These are phyloP conservation scores for Psilocybe cyanescens DNA, from an alignment of 768 basidiomycete species.

Conservation along the genomic window DNA sequence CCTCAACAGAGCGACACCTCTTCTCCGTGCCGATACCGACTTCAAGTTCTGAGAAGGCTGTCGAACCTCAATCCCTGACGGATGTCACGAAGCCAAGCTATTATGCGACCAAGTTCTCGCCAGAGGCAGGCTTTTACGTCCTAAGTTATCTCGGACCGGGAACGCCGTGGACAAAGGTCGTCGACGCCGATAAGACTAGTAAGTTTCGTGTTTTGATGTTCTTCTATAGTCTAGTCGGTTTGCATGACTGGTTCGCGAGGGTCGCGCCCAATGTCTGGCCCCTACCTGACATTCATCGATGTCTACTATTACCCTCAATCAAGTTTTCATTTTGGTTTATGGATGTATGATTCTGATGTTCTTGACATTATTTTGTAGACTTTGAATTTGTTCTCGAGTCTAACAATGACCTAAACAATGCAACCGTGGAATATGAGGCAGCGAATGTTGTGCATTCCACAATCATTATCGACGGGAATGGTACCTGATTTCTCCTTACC, in stretches of 20 bases:
- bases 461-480: slow-evolving; percentile 80
- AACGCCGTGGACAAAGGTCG: slow-evolving; percentile 86
- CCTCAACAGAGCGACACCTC: slow-evolving; percentile 83
- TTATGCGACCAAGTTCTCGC: slow-evolving; percentile 79
- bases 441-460: slow-evolving; percentile 74
- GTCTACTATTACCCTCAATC: not conserved
- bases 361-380: slow-evolving; percentile 36
- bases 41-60: slow-evolving; percentile 34
- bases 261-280: not conserved
- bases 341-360: not conserved
- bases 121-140: slow-evolving; percentile 83
- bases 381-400: slow-evolving; percentile 70
- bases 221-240: not conserved
- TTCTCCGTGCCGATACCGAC: slow-evolving; percentile 79
- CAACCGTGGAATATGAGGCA: slow-evolving; percentile 68
- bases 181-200: slow-evolving; percentile 54
- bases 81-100: slow-evolving; percentile 57
- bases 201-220: slow-evolving; percentile 16
- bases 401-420: slow-evolving; percentile 68
- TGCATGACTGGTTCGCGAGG: slow-evolving; percentile 6
- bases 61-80: slow-evolving; percentile 53
- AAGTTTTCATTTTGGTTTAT: not conserved
- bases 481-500: slow-evolving; percentile 41
- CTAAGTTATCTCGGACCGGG: slow-evolving; percentile 80
- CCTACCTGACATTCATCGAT: not conserved